Conservation (phyloP, 805 yeast genomes). For the Wickerhamomyces sydowiorum region DNA sequence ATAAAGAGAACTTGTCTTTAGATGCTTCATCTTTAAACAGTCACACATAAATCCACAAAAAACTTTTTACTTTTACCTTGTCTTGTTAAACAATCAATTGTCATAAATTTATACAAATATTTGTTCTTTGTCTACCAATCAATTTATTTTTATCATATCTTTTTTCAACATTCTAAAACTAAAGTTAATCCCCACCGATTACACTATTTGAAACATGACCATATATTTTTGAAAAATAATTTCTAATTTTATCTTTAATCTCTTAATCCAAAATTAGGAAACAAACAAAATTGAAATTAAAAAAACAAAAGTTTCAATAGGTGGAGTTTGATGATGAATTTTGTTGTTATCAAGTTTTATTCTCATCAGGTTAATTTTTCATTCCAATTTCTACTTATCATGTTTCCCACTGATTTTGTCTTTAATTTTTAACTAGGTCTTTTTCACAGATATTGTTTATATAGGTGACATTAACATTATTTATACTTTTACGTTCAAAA, state of each 20-base stretch:
- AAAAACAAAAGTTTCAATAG: too few relatives aligned
- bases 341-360: too few relatives aligned
- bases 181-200: too few relatives aligned
- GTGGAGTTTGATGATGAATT: too few relatives aligned
- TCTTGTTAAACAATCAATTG: background rate
- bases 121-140: background rate
- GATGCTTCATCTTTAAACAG: conserved; percentile 3
- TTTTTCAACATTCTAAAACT: too few relatives aligned
- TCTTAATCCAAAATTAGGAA: too few relatives aligned
- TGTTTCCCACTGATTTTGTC: background rate
- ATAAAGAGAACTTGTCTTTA: too few relatives aligned
- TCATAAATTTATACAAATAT: background rate
- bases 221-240: too few relatives aligned
- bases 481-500: background rate
- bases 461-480: background rate
- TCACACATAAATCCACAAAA: background rate
- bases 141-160: background rate
- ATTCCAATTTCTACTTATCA: background rate
- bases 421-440: background rate
- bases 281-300: too few relatives aligned
- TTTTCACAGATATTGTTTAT: background rate
- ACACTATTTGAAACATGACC: too few relatives aligned
- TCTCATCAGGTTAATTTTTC: background rate
- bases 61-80: background rate
- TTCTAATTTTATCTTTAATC: too few relatives aligned